Evolutionary conservation across 164 flowering plant species (phyloP), one percentile per base, ranked within the genome.

Genomic region (Stephania yunnanensis): DNA sequence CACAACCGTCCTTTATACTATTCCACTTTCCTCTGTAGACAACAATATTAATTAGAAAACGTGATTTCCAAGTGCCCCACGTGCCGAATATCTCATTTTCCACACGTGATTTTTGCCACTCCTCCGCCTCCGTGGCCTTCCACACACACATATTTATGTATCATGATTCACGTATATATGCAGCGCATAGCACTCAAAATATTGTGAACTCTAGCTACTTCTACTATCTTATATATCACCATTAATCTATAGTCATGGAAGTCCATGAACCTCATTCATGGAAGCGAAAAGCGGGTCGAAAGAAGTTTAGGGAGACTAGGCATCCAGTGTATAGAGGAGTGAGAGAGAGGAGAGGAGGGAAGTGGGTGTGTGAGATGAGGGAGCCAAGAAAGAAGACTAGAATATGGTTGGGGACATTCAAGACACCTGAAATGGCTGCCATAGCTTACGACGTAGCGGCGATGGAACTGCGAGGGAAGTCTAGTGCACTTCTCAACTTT

Each of bases 311-410:
- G 80, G 94, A 90, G 84, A 90, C 95, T 0, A 72, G 94, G 22
- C 94, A 90, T 83, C 91, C 94, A 13, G 86, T 89, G 11, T 90
- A 83, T 80, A 77, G 91, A 4, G 94, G 94, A 0, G 91, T 90
- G 5, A 64, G 94, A 31, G 70, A 79, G 79, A 73, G 92, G 79
- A 81, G 83, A 1, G 76, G 73, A 15, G 69, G 72, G 72, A 90
- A 81, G 72, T 89, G 92, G 92, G 92, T 89, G 7, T 89, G 89
- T 44, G 92, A 89, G 68, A 55, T 89, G 8, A 80, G 93, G 8
- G 86, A 85, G 71, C 93, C 93, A 0, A 72, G 80, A 22, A 85
- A 83, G 75, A 77, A 83, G 74, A 5, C 83, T 0, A 76, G 92
- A 25, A 81, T 89, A 4, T 89, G 92, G 90, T 85, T 89, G 1